These are phyloP conservation scores for Fusarium camptoceras DNA, from an alignment of 2,329 filamentous ascomycete genomes.

Conservation along the genomic window DNA sequence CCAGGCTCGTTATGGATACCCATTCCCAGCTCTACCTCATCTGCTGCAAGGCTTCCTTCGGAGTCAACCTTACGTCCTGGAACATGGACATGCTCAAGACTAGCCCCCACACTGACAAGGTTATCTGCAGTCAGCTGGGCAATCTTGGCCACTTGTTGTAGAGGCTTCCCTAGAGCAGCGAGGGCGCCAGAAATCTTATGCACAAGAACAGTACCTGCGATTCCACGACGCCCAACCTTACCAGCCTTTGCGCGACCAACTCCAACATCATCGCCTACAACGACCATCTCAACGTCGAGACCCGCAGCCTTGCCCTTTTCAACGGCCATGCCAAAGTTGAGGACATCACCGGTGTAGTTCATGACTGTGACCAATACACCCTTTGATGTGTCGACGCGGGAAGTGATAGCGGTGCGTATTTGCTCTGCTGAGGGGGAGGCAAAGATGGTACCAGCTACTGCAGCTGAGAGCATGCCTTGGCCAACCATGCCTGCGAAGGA, in stretches of 20 bases:
- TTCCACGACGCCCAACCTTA: conserved; percentile 92
- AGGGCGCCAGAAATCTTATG: conserved; percentile 89
- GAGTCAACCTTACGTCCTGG: conserved; percentile 76
- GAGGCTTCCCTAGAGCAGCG: conserved; percentile 74
- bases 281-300: conserved; percentile 84
- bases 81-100: conserved; percentile 91
- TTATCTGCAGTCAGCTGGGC: conserved; percentile 80
- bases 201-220: conserved; percentile 92
- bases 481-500: conserved; percentile 90
- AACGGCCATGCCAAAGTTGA: conserved; percentile 94
- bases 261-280: conserved; percentile 92
- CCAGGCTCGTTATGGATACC: conserved; percentile 80
- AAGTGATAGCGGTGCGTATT: conserved; percentile 79
- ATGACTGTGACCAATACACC: conserved; percentile 93
- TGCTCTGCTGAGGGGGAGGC: conserved; percentile 86
- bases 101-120: conserved; percentile 86
- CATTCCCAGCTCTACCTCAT: conserved; percentile 77
- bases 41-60: conserved; percentile 66
- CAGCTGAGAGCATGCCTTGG: conserved; percentile 80
- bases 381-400: conserved; percentile 75
- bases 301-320: conserved; percentile 90
- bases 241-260: conserved; percentile 84
- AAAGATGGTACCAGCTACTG: conserved; percentile 89
- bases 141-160: conserved; percentile 78
- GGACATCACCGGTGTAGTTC: conserved; percentile 92